Evolutionary conservation across 2,329 filamentous ascomycete genomes (phyloP).

Genomic region (Dactylonectria estremocensis): DNA sequence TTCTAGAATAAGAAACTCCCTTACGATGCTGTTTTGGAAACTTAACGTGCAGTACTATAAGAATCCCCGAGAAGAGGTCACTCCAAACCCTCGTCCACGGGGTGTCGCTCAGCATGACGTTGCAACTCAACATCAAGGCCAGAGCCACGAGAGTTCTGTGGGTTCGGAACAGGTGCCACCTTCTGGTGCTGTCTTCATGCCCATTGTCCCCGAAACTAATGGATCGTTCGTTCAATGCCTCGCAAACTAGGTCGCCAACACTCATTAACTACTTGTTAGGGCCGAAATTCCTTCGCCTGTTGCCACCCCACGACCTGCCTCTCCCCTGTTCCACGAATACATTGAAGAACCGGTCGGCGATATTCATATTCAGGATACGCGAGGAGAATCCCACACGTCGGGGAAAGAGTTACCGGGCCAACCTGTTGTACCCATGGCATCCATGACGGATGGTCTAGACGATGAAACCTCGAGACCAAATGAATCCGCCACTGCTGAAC

Average conservation of each 20-base stretch:
- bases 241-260: neutral
- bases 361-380: neutral
- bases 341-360: neutral
- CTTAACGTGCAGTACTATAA: neutral
- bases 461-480: neutral
- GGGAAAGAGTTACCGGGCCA: neutral
- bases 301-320: neutral
- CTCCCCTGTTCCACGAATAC: too few species aligned
- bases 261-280: neutral
- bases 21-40: neutral
- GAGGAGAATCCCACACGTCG: neutral
- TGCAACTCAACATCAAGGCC: neutral
- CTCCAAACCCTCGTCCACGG: neutral
- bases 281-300: neutral
- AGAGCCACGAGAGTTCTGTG: neutral
- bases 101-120: neutral
- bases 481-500: neutral
- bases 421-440: slow-evolving; percentile 2
- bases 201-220: neutral
- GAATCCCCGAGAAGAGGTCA: neutral
- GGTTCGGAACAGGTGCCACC: neutral
- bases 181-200: neutral
- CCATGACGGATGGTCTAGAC: neutral
- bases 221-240: neutral
- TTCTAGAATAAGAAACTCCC: neutral